phyloP scores from a whole-genome alignment of 2,329 filamentous ascomycete genomes.

The Exophiala spinifera region DNA sequence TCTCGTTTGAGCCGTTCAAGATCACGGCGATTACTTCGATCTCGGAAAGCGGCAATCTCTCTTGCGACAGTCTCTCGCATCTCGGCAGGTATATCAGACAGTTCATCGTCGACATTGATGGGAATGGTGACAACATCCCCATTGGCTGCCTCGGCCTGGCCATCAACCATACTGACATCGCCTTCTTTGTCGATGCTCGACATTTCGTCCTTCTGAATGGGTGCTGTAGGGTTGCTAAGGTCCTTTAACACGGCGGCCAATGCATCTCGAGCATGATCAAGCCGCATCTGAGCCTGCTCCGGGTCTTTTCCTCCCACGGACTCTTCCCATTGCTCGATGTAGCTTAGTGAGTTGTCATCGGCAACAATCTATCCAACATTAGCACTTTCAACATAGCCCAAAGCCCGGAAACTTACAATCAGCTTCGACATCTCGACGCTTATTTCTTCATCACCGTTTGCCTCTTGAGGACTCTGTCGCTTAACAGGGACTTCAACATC shows the following conservation, averaged over 20 bases:
- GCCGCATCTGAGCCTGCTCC: conserved; percentile 61
- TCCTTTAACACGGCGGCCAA: conserved; percentile 67
- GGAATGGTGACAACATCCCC: conserved; percentile 81
- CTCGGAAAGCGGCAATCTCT: conserved; percentile 91
- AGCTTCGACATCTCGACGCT: conserved; percentile 60
- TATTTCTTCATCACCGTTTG: conserved; percentile 37
- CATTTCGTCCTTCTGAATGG: conserved; percentile 43
- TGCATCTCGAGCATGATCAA: conserved; percentile 66
- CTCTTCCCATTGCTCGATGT: conserved; percentile 77
- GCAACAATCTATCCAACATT: conserved; percentile 56
- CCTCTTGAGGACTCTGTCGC: conserved; percentile 57
- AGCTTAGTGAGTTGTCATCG: conserved; percentile 78
- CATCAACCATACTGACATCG: conserved; percentile 60
- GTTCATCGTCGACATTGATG: conserved; percentile 81
- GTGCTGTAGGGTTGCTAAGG: conserved; percentile 64
- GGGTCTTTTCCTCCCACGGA: conserved; percentile 62
- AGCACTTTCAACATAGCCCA: background rate
- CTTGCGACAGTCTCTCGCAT: conserved; percentile 93
- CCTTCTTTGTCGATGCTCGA: conserved; percentile 60
- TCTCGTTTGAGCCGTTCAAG: conserved; percentile 82
- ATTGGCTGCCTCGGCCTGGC: conserved; percentile 52
- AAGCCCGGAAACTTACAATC: conserved; percentile 48
- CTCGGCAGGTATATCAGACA: conserved; percentile 91
- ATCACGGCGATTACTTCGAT: conserved; percentile 83
- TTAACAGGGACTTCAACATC: conserved; percentile 79